Base-by-base conservation (phyloP, 2,329 filamentous ascomycete genomes). In the Scytalidium sp. region DNA sequence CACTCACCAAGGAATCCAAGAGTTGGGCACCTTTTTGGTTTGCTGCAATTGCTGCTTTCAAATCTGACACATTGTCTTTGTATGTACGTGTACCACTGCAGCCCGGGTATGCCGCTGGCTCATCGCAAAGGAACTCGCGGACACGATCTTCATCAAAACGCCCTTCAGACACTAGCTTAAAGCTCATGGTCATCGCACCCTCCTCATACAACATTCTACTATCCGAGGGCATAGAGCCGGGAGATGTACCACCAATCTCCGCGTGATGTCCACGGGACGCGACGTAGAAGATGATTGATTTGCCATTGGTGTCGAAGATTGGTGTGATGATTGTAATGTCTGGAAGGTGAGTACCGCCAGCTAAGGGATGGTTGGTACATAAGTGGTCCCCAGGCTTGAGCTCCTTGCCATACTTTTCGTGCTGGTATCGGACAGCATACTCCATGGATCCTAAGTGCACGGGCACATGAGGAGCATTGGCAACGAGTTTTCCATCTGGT, bases 291-390 rank as follows among this genome's bases (percentile, higher is more conserved):
- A 91, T 76, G 50, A 93, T 90, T n/a, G 85, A 79, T 3, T 83
- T 83, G 22, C 66, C 66, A n/a, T 67, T 64, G 25, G 25, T n/a
- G 55, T 82, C 83, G 65, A 92, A 93, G 1, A 88, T 87, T 0
- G 88, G 88, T 32, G 88, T 92, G 47, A 90, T 78, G 17, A 91
- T 84, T 0, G 88, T 93, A 46, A 93, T 88, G 61, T 93, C 88
- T 1, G 88, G 88, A n/a, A 93, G 69, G 70, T 93, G 88, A 0
- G 88, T 92, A 15, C 88, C 88, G 32, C 88, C 88, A 58, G 45
- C 42, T 19, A 84, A 80, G 1, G 88, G 88, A 62, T 92, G 88
- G 59, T 94, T 94, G 0, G 87, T 87, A 4, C 91, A 85, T 29
- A 94, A 76, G 0, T 93, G 88, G 65, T 94, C 88, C 19, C 88